A percentile compares a stretch with the other conserved stretches of the same genome.
Evolutionary conservation across 352 stramenopile genomes (phyloP).

Genomic region (Pythium pectinolyticum): DNA sequence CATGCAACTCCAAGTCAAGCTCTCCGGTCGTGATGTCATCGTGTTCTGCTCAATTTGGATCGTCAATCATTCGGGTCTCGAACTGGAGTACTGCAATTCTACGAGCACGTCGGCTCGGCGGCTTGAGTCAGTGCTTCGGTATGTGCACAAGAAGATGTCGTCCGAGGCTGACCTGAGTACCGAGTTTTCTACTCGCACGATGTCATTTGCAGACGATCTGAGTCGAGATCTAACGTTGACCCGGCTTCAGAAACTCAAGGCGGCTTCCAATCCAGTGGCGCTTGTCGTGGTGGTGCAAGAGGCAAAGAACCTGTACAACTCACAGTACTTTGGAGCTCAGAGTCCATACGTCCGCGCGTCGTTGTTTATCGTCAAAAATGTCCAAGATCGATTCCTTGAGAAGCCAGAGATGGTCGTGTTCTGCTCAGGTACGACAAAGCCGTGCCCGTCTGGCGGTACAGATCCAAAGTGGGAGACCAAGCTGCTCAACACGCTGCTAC

Average conservation of each 20-base stretch:
- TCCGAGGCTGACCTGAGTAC: constrained; percentile 48
- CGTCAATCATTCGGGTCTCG: constrained; percentile 83
- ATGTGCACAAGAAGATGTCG: constrained; percentile 62
- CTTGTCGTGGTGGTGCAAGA: constrained; percentile 83
- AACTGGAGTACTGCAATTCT: constrained; percentile 86
- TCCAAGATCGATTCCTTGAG: constrained; percentile 72
- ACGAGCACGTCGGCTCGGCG: constrained; percentile 67
- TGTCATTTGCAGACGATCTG: constrained; percentile 59
- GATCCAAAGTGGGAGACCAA: constrained; percentile 73
- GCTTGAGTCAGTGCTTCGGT: constrained; percentile 69
- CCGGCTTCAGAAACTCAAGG: constrained; percentile 73
- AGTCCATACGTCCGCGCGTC: constrained; percentile 84
- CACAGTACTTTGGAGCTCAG: constrained; percentile 84
- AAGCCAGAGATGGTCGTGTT: constrained; percentile 78
- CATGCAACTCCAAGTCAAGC: constrained; percentile 81
- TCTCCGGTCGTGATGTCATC: constrained; percentile 76
- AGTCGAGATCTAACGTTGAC: constrained; percentile 53
- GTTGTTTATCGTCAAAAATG: constrained; percentile 81
- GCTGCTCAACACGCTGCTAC: constrained; percentile 78
- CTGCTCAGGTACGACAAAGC: constrained; percentile 77
- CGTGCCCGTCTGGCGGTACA: constrained; percentile 68
- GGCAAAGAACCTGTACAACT: constrained; percentile 79
- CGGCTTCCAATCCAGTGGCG: constrained; percentile 73
- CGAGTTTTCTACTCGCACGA: constrained; percentile 60
- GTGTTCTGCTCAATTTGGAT: constrained; percentile 89